These are phyloP conservation scores for Whalleya microplaca DNA, from an alignment of 2,329 filamentous ascomycete genomes.

Conservation along the genomic window DNA sequence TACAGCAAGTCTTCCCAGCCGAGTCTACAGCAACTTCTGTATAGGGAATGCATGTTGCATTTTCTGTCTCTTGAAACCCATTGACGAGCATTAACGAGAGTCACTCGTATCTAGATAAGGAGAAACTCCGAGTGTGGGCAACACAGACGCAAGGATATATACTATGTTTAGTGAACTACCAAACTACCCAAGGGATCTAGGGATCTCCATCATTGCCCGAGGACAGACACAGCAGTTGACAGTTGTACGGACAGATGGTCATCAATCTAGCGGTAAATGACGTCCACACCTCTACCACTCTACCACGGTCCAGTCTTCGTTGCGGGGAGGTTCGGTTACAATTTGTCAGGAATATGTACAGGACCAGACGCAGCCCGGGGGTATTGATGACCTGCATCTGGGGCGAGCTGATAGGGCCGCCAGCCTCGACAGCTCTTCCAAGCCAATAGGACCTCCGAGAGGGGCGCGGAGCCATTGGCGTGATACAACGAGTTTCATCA, in stretches of 20 bases:
- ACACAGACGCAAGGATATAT: background rate
- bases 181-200: too few species aligned
- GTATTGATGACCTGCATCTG: constrained; percentile 23
- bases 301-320: too few species aligned
- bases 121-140: background rate
- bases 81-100: background rate
- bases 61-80: background rate
- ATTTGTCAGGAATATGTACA: constrained; percentile 25
- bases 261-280: constrained; percentile 1
- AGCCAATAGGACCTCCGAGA: constrained; percentile 13
- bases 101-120: constrained; percentile 6
- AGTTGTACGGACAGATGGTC: constrained; percentile 14
- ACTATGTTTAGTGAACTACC: too few species aligned
- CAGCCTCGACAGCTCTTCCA: constrained; percentile 4
- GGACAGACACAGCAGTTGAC: constrained; percentile 16
- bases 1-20: constrained; percentile 4
- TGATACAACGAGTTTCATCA: constrained; percentile 14
- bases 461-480: constrained; percentile 1
- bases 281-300: constrained; percentile 10
- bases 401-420: constrained; percentile 20
- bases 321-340: constrained; percentile 21
- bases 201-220: background rate
- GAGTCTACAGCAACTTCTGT: constrained; percentile 7
- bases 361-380: constrained; percentile 8
- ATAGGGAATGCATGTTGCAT: constrained; percentile 11